A percentile compares a stretch with the other conserved stretches of the same genome.
These are phyloP conservation scores for Suhomyces pyralidae DNA, from an alignment of 805 yeast genomes.

Conservation along the genomic window DNA sequence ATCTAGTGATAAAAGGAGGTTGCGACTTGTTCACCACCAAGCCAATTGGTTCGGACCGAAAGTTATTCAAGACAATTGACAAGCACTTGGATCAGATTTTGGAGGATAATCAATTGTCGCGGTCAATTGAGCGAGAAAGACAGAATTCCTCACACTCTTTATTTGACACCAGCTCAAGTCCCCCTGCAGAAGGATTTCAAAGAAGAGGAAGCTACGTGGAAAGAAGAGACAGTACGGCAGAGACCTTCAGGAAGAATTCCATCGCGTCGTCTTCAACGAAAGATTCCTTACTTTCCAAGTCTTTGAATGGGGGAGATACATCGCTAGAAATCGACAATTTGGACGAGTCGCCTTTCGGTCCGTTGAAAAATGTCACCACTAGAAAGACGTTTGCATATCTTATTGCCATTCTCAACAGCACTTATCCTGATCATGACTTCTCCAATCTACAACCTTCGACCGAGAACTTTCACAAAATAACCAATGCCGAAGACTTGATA, in stretches of 20 bases:
- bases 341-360: constrained; percentile 81
- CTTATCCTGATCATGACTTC: constrained; percentile 96
- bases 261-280: not conserved
- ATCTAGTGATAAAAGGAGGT: constrained; percentile 67
- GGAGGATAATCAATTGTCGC: constrained; percentile 42
- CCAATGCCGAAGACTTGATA: constrained; percentile 45
- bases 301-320: constrained; percentile 18
- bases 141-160: constrained; percentile 34
- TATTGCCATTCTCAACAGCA: constrained; percentile 84
- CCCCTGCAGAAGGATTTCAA: constrained; percentile 15
- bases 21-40: constrained; percentile 94
- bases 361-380: constrained; percentile 79
- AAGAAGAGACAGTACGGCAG: constrained; percentile 22
- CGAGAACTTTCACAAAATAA: constrained; percentile 40
- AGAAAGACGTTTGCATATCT: constrained; percentile 87
- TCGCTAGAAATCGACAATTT: constrained; percentile 16
- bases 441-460: constrained; percentile 82
- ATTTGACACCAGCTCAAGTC: constrained; percentile 38
- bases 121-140: constrained; percentile 37
- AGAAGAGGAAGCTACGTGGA: constrained; percentile 21
- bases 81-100: constrained; percentile 62
- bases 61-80: constrained; percentile 83
- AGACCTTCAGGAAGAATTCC: constrained; percentile 2
- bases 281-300: constrained; percentile 17
- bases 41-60: constrained; percentile 85